phyloP scores from a whole-genome alignment of 139 green algal species.

The Coccomyxa sp. region DNA sequence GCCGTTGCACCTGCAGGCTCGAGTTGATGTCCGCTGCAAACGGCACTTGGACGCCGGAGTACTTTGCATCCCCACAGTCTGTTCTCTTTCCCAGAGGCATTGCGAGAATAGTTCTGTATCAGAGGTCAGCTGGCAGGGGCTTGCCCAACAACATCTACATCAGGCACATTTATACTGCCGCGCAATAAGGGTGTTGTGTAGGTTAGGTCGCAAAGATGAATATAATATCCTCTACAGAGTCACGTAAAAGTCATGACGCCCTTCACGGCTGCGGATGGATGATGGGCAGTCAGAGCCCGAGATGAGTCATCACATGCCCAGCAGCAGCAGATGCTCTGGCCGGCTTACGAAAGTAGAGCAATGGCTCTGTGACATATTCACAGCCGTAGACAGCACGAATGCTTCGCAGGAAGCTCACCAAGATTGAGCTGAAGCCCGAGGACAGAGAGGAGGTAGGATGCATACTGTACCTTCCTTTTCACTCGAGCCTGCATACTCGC shows the following conservation, averaged over 20 bases:
- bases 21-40: slow-evolving; percentile 53
- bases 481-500: too few relatives aligned
- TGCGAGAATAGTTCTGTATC: too few relatives aligned
- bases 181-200: too few relatives aligned
- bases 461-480: too few relatives aligned
- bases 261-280: neutral
- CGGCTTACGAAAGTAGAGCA: too few relatives aligned
- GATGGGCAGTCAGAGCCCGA: neutral
- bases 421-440: slow-evolving; percentile 79
- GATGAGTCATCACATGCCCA: neutral
- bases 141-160: too few relatives aligned
- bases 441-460: slow-evolving; percentile 80
- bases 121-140: too few relatives aligned
- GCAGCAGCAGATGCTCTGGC: neutral
- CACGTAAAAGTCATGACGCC: neutral
- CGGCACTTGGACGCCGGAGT: slow-evolving; percentile 67
- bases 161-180: too few relatives aligned
- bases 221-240: too few relatives aligned
- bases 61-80: slow-evolving; percentile 85
- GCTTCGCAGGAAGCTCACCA: slow-evolving; percentile 75
- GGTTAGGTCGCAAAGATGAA: too few relatives aligned
- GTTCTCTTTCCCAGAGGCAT: slow-evolving; percentile 89
- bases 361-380: too few relatives aligned
- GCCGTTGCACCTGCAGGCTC: slow-evolving; percentile 66
- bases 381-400: slow-evolving; percentile 42